Evolutionary conservation across 805 yeast species (phyloP), one percentile per base, ranked within the genome.

Genomic region (Komagataella mondaviorum): DNA sequence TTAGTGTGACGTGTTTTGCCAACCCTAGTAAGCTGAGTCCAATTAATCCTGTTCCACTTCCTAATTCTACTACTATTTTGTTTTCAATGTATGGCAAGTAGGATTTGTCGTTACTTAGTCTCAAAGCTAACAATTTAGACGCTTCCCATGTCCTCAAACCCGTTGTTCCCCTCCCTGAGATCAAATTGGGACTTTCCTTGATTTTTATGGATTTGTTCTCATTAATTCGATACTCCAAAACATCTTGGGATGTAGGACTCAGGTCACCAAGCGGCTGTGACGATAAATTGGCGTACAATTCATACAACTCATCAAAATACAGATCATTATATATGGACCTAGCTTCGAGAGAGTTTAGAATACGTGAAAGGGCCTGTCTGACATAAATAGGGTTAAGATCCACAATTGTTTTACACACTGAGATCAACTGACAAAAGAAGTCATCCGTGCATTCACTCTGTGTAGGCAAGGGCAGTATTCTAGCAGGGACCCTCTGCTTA

Each of bases 61-160:
- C 98, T 22, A 90, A 62, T 59, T 90, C 98, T 8, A 87, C 61
- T 0, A 85, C 67, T 0, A 60, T 60, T 39, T 60, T 59, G n/a
- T 60, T 60, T 30, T 30, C 14, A 30, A 30, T 30, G 14, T 30
- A 30, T 5, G 39, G 39, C 12, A 30, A 10, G 39, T 30, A 30
- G 14, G 39, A 30, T 6, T 30, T 10, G 39, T 30, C 39, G 14
- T 30, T 30, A 8, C 14, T 30, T 10, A 30, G 14, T 6, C 39
- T 30, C 5, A 30, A 30, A 14, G 84, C 68, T 6, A 91, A 65
- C 51, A 71, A 87, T 6, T 86, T 57, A 0, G 96, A 85, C 2
- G 96, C 97, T 60, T 88, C 96, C 98, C 97, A 90, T 0, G 97
- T 91, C 45, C 97, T 70, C 51, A 80, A 66, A 0, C 97, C 97